These are phyloP conservation scores for Cornus suecica DNA, from an alignment of 148 eudicot species.

Conservation along the genomic window DNA sequence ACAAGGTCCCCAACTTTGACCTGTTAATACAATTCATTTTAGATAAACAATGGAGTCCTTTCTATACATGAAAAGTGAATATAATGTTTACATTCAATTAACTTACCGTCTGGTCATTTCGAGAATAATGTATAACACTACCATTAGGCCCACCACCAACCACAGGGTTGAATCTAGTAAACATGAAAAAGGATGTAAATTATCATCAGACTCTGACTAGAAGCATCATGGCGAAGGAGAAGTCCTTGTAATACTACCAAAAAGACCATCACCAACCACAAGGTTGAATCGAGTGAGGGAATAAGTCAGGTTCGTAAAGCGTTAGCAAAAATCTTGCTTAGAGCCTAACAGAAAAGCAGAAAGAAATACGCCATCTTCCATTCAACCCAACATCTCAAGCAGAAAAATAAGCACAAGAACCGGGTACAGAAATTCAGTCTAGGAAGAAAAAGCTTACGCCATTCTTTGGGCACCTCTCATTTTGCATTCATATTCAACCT, in stretches of 20 bases:
- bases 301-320: no score
- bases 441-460: slow-evolving; percentile 64
- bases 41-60: background rate
- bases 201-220: background rate
- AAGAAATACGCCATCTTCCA: background rate
- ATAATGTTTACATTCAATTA: slow-evolving; percentile 3
- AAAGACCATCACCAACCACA: no score
- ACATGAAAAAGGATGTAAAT: slow-evolving; percentile 9
- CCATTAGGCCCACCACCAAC: slow-evolving; percentile 96
- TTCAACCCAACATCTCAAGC: slow-evolving; percentile 5
- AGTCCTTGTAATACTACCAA: background rate
- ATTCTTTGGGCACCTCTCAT: slow-evolving; percentile 96
- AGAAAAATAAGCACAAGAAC: slow-evolving; percentile 4
- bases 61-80: background rate
- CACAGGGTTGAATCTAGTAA: slow-evolving; percentile 81
- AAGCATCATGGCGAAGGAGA: slow-evolving; percentile 4
- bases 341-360: no score
- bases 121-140: slow-evolving; percentile 87
- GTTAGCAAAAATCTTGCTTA: no score
- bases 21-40: slow-evolving; percentile 34
- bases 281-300: no score
- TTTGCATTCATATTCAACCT: slow-evolving; percentile 95
- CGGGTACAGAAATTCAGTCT: background rate
- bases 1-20: slow-evolving; percentile 68
- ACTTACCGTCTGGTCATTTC: slow-evolving; percentile 87